phyloP scores from a whole-genome alignment of 345 rosid genomes.

The Pugionium dolabratum region DNA sequence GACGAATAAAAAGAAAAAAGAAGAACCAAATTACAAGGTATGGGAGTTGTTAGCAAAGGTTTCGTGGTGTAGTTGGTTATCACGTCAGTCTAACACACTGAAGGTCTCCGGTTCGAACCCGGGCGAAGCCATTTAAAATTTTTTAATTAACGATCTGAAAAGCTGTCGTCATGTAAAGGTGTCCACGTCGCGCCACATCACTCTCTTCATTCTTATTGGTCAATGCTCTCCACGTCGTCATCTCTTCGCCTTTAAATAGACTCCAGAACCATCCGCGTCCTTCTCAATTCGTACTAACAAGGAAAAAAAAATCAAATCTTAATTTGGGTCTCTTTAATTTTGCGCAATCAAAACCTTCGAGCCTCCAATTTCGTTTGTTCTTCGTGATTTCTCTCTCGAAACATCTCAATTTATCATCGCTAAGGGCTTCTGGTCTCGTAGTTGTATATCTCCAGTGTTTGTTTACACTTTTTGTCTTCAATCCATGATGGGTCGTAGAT shows the following conservation, averaged over 20 bases:
- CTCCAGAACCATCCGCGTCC: slow-evolving; percentile 21
- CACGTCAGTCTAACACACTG: slow-evolving; percentile 99
- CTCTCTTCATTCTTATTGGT: slow-evolving; percentile 48
- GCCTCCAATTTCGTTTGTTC: background rate
- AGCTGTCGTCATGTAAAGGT: slow-evolving; percentile 21
- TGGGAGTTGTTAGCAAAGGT: no score
- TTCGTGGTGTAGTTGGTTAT: slow-evolving; percentile 99
- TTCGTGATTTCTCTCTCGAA: slow-evolving; percentile 16
- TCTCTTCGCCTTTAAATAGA: slow-evolving; percentile 28
- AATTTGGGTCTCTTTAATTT: slow-evolving; percentile 11
- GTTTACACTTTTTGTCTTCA: background rate
- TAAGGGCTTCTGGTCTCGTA: slow-evolving; percentile 1
- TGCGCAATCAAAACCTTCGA: background rate
- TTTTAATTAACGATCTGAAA: background rate
- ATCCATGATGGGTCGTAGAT: slow-evolving; percentile 36
- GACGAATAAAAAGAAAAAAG: background rate
- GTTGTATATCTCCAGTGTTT: background rate
- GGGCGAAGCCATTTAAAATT: slow-evolving; percentile 50
- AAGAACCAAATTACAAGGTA: no score
- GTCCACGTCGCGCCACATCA: slow-evolving; percentile 45
- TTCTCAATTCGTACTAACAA: no score
- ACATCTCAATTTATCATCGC: background rate
- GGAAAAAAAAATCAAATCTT: background rate
- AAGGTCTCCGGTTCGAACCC: slow-evolving; percentile 96
- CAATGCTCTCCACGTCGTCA: slow-evolving; percentile 52